Evolutionary conservation across 371 early-diverging fungal species (phyloP).

Genomic region (Homolaphlyctis polyrhiza): DNA sequence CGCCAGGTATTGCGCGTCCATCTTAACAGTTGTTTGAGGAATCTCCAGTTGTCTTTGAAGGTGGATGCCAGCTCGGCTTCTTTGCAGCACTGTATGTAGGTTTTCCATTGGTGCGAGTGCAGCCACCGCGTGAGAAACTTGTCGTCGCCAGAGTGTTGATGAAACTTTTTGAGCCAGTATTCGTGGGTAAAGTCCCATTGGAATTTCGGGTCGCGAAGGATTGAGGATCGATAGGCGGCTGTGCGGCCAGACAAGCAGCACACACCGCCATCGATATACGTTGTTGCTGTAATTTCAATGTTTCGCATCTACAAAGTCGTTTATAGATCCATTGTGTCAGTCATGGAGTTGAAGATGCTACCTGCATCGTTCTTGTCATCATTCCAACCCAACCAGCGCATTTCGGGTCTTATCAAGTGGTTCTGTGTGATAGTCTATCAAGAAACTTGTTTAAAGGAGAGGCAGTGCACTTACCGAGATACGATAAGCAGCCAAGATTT

Average conservation of each 20-base stretch:
- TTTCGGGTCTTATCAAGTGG: not conserved
- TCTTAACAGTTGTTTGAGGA: slow-evolving; percentile 62
- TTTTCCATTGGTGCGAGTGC: slow-evolving; percentile 66
- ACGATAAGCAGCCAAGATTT: slow-evolving; percentile 66
- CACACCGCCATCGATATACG: slow-evolving; percentile 73
- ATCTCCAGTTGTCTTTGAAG: slow-evolving; percentile 76
- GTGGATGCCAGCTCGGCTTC: slow-evolving; percentile 67
- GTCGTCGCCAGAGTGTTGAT: slow-evolving; percentile 72
- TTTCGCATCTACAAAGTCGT: slow-evolving; percentile 46
- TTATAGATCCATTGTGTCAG: too few species aligned
- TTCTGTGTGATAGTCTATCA: too few species aligned
- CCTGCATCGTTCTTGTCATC: too few species aligned
- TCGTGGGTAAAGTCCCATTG: slow-evolving; percentile 66
- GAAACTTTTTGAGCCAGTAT: slow-evolving; percentile 65
- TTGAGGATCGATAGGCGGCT: slow-evolving; percentile 67
- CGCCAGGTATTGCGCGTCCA: slow-evolving; percentile 80
- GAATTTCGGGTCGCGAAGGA: slow-evolving; percentile 68
- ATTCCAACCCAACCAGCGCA: not conserved
- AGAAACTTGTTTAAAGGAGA: too few species aligned
- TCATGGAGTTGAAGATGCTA: too few species aligned
- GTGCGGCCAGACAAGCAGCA: slow-evolving; percentile 77
- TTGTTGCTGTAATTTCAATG: slow-evolving; percentile 69
- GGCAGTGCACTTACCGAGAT: slow-evolving; percentile 36
- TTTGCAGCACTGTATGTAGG: slow-evolving; percentile 67
- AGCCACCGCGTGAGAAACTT: slow-evolving; percentile 76